Evolutionary conservation across 2,329 filamentous ascomycete species (phyloP).

Genomic region (Lomentospora prolificans): DNA sequence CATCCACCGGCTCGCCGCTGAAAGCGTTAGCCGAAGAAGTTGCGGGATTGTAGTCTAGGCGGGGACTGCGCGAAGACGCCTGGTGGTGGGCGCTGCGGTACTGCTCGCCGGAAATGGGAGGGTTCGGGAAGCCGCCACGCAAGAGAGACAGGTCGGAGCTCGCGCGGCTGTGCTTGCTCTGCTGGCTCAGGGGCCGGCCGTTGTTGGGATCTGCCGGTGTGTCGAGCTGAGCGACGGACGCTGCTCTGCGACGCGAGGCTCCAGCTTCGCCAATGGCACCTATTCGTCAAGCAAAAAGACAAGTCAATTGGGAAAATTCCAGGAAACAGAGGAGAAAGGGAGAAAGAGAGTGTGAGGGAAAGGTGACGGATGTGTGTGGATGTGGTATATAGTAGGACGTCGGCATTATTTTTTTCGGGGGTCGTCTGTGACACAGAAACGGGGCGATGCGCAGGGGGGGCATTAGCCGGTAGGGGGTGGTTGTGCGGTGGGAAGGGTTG

Average conservation of each 20-base stretch:
- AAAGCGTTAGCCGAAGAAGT: constrained; percentile 15
- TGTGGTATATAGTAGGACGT: no score
- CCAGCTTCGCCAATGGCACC: constrained; percentile 31
- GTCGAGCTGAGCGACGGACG: constrained; percentile 53
- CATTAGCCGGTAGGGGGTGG: no score
- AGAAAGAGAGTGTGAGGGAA: no score
- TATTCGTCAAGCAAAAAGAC: neutral
- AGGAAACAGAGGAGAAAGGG: neutral
- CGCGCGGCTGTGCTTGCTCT: constrained; percentile 58
- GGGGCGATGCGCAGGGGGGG: no score
- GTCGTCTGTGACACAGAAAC: no score
- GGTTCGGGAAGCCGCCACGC: constrained; percentile 37
- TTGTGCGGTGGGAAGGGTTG: no score
- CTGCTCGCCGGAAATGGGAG: constrained; percentile 31
- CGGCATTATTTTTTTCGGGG: no score
- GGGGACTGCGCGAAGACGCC: constrained; percentile 26
- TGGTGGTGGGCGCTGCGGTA: constrained; percentile 17
- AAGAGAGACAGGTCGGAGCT: constrained; percentile 60
- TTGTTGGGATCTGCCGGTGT: constrained; percentile 35
- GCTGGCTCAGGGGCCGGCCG: constrained; percentile 45
- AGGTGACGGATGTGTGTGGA: no score
- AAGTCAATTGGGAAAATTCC: neutral
- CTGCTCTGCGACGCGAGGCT: constrained; percentile 43
- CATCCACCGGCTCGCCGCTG: constrained; percentile 25
- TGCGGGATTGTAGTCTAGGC: constrained; percentile 28